Evolutionary conservation across 306 rosid genomes (phyloP), one percentile per base, ranked within the genome.

Genomic region (Acacia melanoxylon): DNA sequence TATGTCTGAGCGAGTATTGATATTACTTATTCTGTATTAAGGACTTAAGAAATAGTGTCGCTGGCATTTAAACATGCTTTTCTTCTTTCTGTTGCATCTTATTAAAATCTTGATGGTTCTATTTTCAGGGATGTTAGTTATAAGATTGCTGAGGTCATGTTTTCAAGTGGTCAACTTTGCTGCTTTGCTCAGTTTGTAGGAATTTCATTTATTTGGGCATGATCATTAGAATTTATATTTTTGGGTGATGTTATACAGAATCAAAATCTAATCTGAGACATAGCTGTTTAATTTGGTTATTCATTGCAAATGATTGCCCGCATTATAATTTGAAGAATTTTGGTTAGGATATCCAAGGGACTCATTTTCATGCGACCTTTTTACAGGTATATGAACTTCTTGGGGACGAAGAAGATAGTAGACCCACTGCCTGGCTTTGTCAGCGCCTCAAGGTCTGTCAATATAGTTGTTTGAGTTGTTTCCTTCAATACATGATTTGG

Each of bases 331-430:
- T 13, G 62, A 58, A 35, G 25, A 35, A 35, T 29, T 74, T 72
- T 72, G 65, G 22, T 54, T 56, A 45, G 42, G 54, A 46, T 63
- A 79, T 63, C 80, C 44, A 76, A 75, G 69, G 51, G 77, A 58
- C 25, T 77, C 8, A 59, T 82, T 80, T 86, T 79, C 76, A 52
- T 77, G 76, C 68, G 83, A 44, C 72, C 74, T 92, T 83, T 37
- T 31, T 72, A 56, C 89, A 94, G 97, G 77, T 90, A 86, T 79
- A 85, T 89, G 87, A 77, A 80, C 72, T 78, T 89, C 77, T 76
- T 82, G 86, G 84, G 82, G 85, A 86, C 65, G 75, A 86, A 84
- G 81, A 78, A 72, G 69, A 87, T 84, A 69, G 37, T 62, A 66
- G 89, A 79, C 52, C 52, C 84, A 17, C 58, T 72, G 58, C 83